phyloP scores from a whole-genome alignment of 345 rosid genomes.

The Populus deltoides region DNA sequence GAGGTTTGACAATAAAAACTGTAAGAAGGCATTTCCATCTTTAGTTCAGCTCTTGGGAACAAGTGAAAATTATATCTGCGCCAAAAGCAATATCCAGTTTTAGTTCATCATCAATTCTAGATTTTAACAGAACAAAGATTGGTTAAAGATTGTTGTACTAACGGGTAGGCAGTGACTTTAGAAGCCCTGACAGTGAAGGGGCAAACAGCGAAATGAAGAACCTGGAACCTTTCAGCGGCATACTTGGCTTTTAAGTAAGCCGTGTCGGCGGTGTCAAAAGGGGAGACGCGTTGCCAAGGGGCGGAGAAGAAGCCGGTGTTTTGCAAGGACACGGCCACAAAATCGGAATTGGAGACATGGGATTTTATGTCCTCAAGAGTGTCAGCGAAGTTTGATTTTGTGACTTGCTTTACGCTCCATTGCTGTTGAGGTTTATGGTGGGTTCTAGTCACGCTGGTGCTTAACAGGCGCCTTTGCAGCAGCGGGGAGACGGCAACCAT shows the following conservation, averaged over 20 bases:
- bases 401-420: conserved; percentile 68
- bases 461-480: conserved; percentile 42
- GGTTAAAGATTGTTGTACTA: conserved; percentile 8
- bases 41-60: conserved; percentile 82
- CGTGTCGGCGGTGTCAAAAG: conserved; percentile 59
- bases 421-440: conserved; percentile 12
- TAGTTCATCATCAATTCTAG: too few species aligned
- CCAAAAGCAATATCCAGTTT: neutral
- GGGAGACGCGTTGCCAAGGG: conserved; percentile 77
- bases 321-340: conserved; percentile 63
- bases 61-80: conserved; percentile 82
- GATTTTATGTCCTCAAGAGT: conserved; percentile 47
- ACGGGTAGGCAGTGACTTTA: conserved; percentile 65
- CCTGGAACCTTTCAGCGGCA: conserved; percentile 72
- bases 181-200: conserved; percentile 58
- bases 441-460: conserved; percentile 27
- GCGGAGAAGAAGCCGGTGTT: conserved; percentile 70
- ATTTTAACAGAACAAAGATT: too few species aligned
- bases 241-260: conserved; percentile 70
- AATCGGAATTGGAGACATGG: conserved; percentile 57
- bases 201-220: conserved; percentile 75
- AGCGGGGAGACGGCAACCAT: conserved; percentile 12
- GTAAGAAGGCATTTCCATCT: conserved; percentile 75
- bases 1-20: conserved; percentile 82
- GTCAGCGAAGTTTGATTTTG: conserved; percentile 55